Conservation (phyloP, 2,329 filamentous ascomycete species). For the Penicillium occitanis region DNA sequence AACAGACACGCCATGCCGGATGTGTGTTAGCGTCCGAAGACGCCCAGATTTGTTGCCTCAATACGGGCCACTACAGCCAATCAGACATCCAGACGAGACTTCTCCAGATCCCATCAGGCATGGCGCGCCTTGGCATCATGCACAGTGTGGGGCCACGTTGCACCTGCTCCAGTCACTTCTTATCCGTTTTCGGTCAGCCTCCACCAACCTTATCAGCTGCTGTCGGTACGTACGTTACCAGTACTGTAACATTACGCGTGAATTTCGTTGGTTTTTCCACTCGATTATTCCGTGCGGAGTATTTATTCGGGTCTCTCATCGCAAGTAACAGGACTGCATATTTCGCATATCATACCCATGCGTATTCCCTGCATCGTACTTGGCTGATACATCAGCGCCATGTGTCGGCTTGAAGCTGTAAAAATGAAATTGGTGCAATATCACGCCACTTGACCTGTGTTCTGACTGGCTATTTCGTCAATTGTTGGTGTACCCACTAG, state of each 20-base stretch:
- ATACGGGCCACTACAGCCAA: not conserved
- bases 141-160: not conserved
- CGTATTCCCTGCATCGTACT: not conserved
- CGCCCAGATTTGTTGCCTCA: constrained; percentile 6
- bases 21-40: not conserved
- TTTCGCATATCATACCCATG: not conserved
- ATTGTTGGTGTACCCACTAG: no score
- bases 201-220: constrained; percentile 4
- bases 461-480: not conserved
- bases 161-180: not conserved
- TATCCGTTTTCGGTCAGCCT: constrained; percentile 4
- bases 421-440: not conserved
- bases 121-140: not conserved
- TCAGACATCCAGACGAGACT: not conserved
- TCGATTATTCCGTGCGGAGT: not conserved
- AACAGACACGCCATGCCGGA: constrained; percentile 2
- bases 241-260: not conserved
- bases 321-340: not conserved
- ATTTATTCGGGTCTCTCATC: not conserved
- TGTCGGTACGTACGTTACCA: not conserved
- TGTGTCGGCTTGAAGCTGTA: not conserved
- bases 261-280: not conserved
- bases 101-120: not conserved
- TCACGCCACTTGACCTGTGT: not conserved
- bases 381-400: not conserved